A percentile compares a stretch with the other conserved stretches of the same genome.
Evolutionary conservation across 2,329 filamentous ascomycete genomes (phyloP).

Genomic region (Dendrostoma leiphaemia): DNA sequence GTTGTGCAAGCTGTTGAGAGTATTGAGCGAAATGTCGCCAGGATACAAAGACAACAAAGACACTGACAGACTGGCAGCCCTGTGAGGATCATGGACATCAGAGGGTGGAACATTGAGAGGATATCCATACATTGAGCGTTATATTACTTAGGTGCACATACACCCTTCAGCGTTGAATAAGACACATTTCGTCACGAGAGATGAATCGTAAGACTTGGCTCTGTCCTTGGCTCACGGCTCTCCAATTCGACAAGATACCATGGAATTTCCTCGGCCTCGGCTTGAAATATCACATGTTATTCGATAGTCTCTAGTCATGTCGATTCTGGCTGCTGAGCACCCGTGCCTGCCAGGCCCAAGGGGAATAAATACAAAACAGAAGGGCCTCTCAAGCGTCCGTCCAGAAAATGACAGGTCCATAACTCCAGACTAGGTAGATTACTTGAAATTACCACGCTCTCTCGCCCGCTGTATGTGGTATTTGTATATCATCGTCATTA

Average conservation of each 20-base stretch:
- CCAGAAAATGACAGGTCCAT: neutral
- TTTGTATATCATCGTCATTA: neutral
- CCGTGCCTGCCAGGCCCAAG: no score
- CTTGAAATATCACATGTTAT: neutral
- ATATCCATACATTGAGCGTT: no score
- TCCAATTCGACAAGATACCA: no score
- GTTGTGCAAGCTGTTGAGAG: neutral
- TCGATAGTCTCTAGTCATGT: neutral
- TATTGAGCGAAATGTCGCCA: neutral
- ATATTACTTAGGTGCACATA: no score
- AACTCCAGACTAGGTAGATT: neutral
- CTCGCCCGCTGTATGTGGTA: neutral
- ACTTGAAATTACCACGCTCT: neutral
- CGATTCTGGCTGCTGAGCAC: neutral
- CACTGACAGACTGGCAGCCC: no score
- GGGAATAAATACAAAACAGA: neutral
- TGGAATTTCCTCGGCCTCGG: neutral
- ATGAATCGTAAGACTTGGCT: neutral
- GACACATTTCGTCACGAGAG: no score
- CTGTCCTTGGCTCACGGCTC: neutral
- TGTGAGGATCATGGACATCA: no score
- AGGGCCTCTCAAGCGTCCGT: neutral
- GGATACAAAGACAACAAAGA: no score
- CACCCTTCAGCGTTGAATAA: no score
- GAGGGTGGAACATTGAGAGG: no score